Conservation (phyloP, 2,329 filamentous ascomycete genomes). For the Ceratocystis eucalypticola region DNA sequence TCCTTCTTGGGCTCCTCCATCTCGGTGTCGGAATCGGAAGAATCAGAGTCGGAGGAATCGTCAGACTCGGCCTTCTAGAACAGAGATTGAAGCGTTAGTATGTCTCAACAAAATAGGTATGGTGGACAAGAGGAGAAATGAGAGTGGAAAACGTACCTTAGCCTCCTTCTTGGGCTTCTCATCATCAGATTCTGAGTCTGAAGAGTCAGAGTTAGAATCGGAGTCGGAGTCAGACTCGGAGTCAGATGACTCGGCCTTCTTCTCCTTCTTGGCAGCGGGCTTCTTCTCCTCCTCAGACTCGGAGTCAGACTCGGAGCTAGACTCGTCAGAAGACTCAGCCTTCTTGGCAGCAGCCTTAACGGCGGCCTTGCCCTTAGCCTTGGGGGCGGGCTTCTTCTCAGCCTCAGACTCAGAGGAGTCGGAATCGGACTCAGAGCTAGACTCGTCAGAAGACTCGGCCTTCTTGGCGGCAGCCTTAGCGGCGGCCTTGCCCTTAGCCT, state of each 20-base stretch:
- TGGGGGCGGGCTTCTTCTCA: slow-evolving; percentile 23
- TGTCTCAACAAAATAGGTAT: neutral
- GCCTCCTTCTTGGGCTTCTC: slow-evolving; percentile 24
- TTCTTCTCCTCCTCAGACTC: slow-evolving; percentile 26
- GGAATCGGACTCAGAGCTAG: slow-evolving; percentile 28
- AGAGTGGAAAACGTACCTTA: slow-evolving; percentile 11
- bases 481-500: slow-evolving; percentile 10
- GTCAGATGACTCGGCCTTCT: slow-evolving; percentile 25
- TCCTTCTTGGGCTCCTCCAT: slow-evolving; percentile 26
- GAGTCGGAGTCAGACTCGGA: slow-evolving; percentile 31
- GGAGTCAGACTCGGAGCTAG: slow-evolving; percentile 29
- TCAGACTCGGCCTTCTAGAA: slow-evolving; percentile 23
- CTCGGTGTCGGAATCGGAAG: slow-evolving; percentile 24
- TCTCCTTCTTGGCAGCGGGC: slow-evolving; percentile 9
- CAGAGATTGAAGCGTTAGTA: slow-evolving; percentile 24
- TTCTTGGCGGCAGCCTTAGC: slow-evolving; percentile 23
- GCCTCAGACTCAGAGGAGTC: slow-evolving; percentile 27
- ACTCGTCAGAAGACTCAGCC: slow-evolving; percentile 29
- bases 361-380: slow-evolving; percentile 8
- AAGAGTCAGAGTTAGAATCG: slow-evolving; percentile 26
- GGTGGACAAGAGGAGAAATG: neutral
- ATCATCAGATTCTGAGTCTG: slow-evolving; percentile 24
- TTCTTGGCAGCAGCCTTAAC: slow-evolving; percentile 23
- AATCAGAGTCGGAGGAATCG: slow-evolving; percentile 26
- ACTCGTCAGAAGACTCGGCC: slow-evolving; percentile 26